phyloP scores from a whole-genome alignment of 352 stramenopile genomes.

The Globisporangium megalacanthum region DNA sequence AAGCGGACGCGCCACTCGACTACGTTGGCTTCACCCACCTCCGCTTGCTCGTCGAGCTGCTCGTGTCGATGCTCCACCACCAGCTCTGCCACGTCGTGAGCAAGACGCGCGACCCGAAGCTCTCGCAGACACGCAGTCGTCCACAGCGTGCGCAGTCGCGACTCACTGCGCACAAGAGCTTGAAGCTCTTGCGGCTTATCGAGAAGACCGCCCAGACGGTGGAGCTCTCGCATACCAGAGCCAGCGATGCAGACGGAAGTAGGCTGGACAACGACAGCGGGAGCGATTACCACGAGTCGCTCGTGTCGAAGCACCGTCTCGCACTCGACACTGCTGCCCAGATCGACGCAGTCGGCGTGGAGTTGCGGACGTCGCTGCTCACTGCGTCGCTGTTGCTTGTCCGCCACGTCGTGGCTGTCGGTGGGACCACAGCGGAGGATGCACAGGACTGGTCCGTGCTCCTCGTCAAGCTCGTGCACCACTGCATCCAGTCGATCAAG shows the following conservation, averaged over 20 bases:
- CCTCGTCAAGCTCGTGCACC: slow-evolving; percentile 51
- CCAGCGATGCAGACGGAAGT: no score
- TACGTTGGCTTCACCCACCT: slow-evolving; percentile 47
- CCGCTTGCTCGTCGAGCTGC: slow-evolving; percentile 41
- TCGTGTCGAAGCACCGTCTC: slow-evolving; percentile 32
- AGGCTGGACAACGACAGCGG: no score
- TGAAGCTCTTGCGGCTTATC: slow-evolving; percentile 24
- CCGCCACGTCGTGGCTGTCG: slow-evolving; percentile 36
- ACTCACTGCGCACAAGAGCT: slow-evolving; percentile 23
- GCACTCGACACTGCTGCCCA: slow-evolving; percentile 22
- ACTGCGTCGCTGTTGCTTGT: slow-evolving; percentile 43
- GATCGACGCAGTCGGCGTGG: slow-evolving; percentile 18
- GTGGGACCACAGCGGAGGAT: neutral
- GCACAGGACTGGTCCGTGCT: slow-evolving; percentile 9
- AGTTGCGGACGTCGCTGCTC: slow-evolving; percentile 39
- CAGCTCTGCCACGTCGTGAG: slow-evolving; percentile 50
- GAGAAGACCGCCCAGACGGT: slow-evolving; percentile 22
- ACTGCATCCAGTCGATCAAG: slow-evolving; percentile 46
- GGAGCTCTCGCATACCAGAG: slow-evolving; percentile 18
- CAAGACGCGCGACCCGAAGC: slow-evolving; percentile 56
- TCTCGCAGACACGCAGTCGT: slow-evolving; percentile 46
- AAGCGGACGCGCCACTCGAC: slow-evolving; percentile 35
- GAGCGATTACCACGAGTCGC: neutral
- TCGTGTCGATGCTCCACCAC: slow-evolving; percentile 73
- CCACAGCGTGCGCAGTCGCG: slow-evolving; percentile 13